Evolutionary conservation across 2,329 filamentous ascomycete species (phyloP).

Genomic region (Diplocarpon rosae): DNA sequence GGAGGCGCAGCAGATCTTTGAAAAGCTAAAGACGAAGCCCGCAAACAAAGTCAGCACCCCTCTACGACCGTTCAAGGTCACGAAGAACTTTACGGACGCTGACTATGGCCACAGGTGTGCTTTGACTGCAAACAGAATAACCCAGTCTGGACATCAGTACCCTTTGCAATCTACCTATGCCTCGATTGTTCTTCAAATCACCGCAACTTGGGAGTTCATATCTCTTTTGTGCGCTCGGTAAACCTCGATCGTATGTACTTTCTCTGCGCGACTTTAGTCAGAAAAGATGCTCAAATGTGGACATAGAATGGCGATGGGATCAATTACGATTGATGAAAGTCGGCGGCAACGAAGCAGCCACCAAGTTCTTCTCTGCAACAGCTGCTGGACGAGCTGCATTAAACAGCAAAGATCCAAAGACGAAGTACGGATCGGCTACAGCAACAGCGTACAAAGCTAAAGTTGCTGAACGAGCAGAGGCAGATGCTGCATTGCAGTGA

Average conservation of each 20-base stretch:
- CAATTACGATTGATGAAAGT: constrained; percentile 97
- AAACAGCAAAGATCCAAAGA: constrained; percentile 92
- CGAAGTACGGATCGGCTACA: constrained; percentile 90
- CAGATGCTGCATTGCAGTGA: too few relatives aligned
- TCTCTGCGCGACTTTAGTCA: too few relatives aligned
- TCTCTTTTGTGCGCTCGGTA: constrained; percentile 96
- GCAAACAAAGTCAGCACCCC: constrained; percentile 69
- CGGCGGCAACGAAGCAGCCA: constrained; percentile 93
- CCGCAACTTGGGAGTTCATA: constrained; percentile 94
- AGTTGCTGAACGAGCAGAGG: constrained; percentile 59
- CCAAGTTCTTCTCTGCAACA: constrained; percentile 76
- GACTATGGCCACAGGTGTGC: constrained; percentile 57
- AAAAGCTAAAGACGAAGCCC: constrained; percentile 88
- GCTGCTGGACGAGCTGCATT: constrained; percentile 87
- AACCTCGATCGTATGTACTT: constrained; percentile 84
- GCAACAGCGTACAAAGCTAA: constrained; percentile 85
- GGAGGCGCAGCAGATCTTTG: constrained; percentile 80
- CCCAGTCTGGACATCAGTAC: constrained; percentile 95
- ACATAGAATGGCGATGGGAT: constrained; percentile 88
- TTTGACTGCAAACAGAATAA: constrained; percentile 98
- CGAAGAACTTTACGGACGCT: background rate
- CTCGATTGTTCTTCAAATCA: constrained; percentile 97
- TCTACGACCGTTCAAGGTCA: background rate
- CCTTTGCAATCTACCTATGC: constrained; percentile 94
- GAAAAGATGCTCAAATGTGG: constrained; percentile 12